Evolutionary conservation across 768 basidiomycete genomes (phyloP).

Genomic region (Cystofilobasidium ferigula): DNA sequence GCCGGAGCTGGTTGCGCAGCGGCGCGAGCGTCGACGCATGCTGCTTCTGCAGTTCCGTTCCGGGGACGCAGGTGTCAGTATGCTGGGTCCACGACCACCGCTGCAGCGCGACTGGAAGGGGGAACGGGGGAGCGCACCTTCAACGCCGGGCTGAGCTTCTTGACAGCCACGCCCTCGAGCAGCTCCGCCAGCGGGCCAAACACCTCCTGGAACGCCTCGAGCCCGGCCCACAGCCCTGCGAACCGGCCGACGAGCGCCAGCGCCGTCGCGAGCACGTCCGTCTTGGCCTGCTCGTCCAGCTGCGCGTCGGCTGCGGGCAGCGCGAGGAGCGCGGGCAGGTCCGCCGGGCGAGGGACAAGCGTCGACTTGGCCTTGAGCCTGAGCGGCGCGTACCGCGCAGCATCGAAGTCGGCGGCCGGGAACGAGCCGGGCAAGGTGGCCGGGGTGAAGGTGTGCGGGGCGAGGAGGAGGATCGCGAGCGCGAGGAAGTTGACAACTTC

Average conservation of each 20-base stretch:
- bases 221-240: conserved; percentile 62
- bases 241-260: conserved; percentile 62
- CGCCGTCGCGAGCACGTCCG: conserved; percentile 55
- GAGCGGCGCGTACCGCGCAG: conserved; percentile 43
- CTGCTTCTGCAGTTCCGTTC: conserved; percentile 42
- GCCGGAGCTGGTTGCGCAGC: conserved; percentile 56
- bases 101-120: background rate
- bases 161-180: conserved; percentile 47
- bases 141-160: conserved; percentile 45
- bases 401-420: conserved; percentile 58
- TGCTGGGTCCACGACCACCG: too few relatives aligned
- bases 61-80: conserved; percentile 12
- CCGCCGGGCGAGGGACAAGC: conserved; percentile 1
- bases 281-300: conserved; percentile 50
- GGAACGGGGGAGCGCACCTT: conserved; percentile 44
- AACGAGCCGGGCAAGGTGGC: conserved; percentile 54
- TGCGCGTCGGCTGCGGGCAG: conserved; percentile 39
- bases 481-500: conserved; percentile 76
- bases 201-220: conserved; percentile 65
- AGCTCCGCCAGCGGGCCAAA: conserved; percentile 57
- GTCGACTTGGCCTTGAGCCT: conserved; percentile 36
- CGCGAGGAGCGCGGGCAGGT: conserved; percentile 38
- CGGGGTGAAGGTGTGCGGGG: conserved; percentile 50
- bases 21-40: conserved; percentile 45
- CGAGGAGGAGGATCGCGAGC: conserved; percentile 59